Evolutionary conservation across 176 grass and related monocot species (phyloP), one percentile per base, ranked within the genome.

Genomic region (Oryza brachyantha): DNA sequence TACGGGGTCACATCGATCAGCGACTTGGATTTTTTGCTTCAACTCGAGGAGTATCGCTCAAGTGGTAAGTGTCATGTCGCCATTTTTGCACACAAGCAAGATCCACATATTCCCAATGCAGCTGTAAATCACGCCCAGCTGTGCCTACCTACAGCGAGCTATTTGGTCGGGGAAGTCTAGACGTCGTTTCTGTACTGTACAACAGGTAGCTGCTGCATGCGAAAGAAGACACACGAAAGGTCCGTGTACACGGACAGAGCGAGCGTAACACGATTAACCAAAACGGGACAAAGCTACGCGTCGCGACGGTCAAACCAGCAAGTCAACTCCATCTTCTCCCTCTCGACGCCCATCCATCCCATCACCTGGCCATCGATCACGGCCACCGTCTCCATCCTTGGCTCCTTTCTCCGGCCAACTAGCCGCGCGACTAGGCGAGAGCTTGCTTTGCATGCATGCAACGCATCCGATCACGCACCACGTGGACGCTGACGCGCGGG

Each of bases 31-130:
- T 21, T 8, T 52, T 52, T 21, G 48, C n/a, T 52, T n/a, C 48
- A n/a, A 5, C 7, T 52, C 17, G 48, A 8, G 38, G 3, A 41
- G 48, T 52, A 52, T 52, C 17, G n/a, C n/a, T 52, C 48, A n/a
- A 52, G 48, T 27, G 36, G 85, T 55, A 76, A 66, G 79, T 10
- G 74, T 87, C 74, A 22, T 67, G 34, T 79, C 80, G 36, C 68
- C 38, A 61, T 61, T 79, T 74, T 88, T 83, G 46, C 61, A 83
- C 79, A 87, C 64, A 76, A 75, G 22, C 37, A 17, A 14, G 40
- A 40, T 42, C 48, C 48, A 52, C 16, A 50, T 10, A 5, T 32
- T 36, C 31, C 69, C 77, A 3, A 69, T 35, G 77, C 22, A 1
- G 5, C 66, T 66, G 75, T 3, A 58, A 64, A 68, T 60, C 68